phyloP scores from a whole-genome alignment of 2,329 filamentous ascomycete genomes.

The Podosphaera aphanis region DNA sequence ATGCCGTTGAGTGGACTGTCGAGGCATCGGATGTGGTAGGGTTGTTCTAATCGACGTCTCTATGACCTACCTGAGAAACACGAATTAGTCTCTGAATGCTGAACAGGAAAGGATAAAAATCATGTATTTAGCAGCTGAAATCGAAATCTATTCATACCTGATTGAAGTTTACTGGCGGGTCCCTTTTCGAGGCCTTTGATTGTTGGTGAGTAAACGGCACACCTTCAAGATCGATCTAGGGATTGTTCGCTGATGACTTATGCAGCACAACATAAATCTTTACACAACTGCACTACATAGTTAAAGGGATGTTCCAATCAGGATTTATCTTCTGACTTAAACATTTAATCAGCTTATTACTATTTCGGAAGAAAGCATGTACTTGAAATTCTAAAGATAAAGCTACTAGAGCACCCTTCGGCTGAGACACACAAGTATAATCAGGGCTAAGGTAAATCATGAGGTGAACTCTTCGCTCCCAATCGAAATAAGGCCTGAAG shows the following conservation, averaged over 20 bases:
- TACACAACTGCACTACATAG: neutral
- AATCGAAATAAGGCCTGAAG: too few species aligned
- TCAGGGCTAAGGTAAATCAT: too few species aligned
- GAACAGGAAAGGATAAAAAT: neutral
- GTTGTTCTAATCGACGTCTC: constrained; percentile 11
- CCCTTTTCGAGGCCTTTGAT: neutral
- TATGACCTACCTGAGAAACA: constrained; percentile 8
- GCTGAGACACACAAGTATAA: too few species aligned
- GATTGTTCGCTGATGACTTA: constrained; percentile 6
- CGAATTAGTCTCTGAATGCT: constrained; percentile 1
- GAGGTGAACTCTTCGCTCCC: too few species aligned
- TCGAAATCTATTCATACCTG: neutral
- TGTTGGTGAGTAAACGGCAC: constrained; percentile 4
- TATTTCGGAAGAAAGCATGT: neutral
- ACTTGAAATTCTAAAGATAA: neutral
- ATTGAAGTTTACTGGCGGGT: neutral
- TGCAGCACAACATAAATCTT: constrained; percentile 10
- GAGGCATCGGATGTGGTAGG: constrained; percentile 14
- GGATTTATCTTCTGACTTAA: neutral
- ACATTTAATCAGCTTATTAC: neutral
- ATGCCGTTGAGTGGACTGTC: constrained; percentile 15
- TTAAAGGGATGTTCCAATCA: neutral
- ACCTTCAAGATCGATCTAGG: constrained; percentile 5
- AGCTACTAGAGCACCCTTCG: neutral
- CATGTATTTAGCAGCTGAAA: neutral